Evolutionary conservation across 106 monocot species (phyloP), one percentile per base, ranked within the genome.

Genomic region (Acanthochlamys bracteata): DNA sequence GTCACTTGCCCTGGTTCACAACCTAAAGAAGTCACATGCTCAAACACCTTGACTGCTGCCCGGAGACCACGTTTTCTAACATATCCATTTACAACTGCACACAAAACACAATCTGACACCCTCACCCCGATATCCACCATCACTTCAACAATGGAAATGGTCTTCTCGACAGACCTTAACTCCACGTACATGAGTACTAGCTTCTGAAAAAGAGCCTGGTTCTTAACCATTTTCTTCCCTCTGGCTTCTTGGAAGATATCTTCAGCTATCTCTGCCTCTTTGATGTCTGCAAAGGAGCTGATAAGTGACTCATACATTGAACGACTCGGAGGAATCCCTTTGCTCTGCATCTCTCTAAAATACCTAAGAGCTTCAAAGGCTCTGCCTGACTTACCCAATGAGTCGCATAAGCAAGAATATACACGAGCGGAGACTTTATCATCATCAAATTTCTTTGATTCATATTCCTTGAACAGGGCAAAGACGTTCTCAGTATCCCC

Each of bases 1-100:
- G 85, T 83, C 16, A 93, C 93, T 58, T 93, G 89, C 0, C 93
- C 93, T 3, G 85, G 78, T 41, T 74, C 74, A 26, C 93, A 93
- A 7, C 83, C 78, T 43, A 81, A 0, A 7, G 76, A 75, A 11
- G 76, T 69, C 66, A 89, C 33, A 41, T 77, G 67, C 63, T 89
- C 81, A 59, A 73, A 89, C 0, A 78, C 80, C 52, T 61, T 67
- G 23, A 86, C 20, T 16, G 93, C 66, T 15, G 85, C 62, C 13
- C 75, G 60, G 42, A 83, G 65, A 0, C 85, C 76, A 59, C 68
- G 63, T 33, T 72, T 80, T 47, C 70, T 83, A 0, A 65, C 78
- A 41, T 76, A 80, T 1, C 93, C 93, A 63, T 89, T 93, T 33
- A 93, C 27, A 55, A 93, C 57, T 7, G 93, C 74, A 41, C 73